Percentiles rank a stretch among this genome's conserved stretches.
Evolutionary conservation across 1,139 yeast genomes (phyloP).

Genomic region (Yarrowia galli): DNA sequence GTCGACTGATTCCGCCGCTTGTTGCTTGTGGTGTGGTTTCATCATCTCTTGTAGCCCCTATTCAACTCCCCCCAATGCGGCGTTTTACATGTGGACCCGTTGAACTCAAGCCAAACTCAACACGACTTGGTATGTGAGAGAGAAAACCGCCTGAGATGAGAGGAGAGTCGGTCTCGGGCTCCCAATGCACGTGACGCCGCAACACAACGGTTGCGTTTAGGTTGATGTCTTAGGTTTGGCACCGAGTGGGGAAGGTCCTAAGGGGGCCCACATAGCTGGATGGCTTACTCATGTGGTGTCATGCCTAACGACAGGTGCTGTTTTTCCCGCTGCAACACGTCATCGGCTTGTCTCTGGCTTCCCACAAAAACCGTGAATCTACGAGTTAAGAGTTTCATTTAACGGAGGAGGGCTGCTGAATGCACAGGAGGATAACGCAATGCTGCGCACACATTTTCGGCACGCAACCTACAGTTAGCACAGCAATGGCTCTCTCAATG

Average conservation of each 20-base stretch:
- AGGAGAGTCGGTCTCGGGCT: not conserved
- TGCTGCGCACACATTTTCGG: constrained; percentile 31
- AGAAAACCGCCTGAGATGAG: not conserved
- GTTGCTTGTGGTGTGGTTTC: too few relatives aligned
- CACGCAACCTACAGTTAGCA: not conserved
- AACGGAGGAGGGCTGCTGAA: constrained; percentile 6
- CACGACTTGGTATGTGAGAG: too few relatives aligned
- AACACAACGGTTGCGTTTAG: constrained; percentile 18
- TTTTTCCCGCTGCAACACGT: not conserved
- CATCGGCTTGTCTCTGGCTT: not conserved
- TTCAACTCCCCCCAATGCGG: too few relatives aligned
- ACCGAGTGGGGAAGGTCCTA: constrained; percentile 32
- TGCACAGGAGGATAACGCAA: constrained; percentile 33
- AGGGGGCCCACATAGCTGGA: constrained; percentile 6
- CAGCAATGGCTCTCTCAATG: too few relatives aligned
- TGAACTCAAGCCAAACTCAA: not conserved
- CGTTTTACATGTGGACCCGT: not conserved
- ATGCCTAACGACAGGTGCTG: not conserved
- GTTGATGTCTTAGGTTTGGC: constrained; percentile 28
- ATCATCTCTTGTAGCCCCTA: too few relatives aligned
- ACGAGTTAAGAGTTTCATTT: constrained; percentile 17
- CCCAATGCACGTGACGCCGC: constrained; percentile 33
- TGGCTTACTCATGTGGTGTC: not conserved
- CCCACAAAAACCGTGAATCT: not conserved
- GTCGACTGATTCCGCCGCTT: too few relatives aligned